A percentile compares a stretch with the other conserved stretches of the same genome.
Evolutionary conservation across 192 early-diverging fungal species (phyloP).

Genomic region (Podila horticola): DNA sequence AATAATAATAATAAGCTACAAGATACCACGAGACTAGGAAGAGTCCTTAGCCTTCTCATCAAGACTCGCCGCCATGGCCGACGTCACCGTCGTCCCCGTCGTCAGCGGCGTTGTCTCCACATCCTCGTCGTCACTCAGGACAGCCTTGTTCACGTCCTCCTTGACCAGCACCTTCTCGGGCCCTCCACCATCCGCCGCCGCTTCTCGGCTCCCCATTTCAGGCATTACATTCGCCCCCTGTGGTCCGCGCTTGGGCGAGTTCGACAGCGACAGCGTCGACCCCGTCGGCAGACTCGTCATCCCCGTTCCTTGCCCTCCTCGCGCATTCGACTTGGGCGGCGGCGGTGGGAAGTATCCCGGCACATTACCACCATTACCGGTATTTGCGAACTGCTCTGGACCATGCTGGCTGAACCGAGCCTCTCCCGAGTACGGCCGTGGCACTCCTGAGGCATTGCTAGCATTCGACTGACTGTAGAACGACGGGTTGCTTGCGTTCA

Average conservation of each 20-base stretch:
- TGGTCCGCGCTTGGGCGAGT: conserved; percentile 34
- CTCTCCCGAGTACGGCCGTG: background rate
- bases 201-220: conserved; percentile 34
- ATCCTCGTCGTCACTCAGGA: no score
- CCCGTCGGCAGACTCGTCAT: conserved; percentile 8
- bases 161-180: background rate
- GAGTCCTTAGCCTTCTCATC: no score
- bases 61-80: no score
- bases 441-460: background rate
- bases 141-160: background rate
- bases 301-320: background rate
- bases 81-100: no score
- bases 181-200: conserved; percentile 4
- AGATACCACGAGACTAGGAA: no score
- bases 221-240: conserved; percentile 18
- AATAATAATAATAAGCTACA: no score
- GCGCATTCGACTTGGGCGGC: conserved; percentile 1
- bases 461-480: conserved; percentile 9
- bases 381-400: background rate
- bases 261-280: conserved; percentile 12
- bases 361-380: background rate
- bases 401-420: background rate
- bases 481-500: conserved; percentile 13
- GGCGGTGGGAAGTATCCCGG: conserved; percentile 23
- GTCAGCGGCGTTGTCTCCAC: no score